phyloP scores from a whole-genome alignment of 352 stramenopile genomes.

The Globisporangium radiosum region DNA sequence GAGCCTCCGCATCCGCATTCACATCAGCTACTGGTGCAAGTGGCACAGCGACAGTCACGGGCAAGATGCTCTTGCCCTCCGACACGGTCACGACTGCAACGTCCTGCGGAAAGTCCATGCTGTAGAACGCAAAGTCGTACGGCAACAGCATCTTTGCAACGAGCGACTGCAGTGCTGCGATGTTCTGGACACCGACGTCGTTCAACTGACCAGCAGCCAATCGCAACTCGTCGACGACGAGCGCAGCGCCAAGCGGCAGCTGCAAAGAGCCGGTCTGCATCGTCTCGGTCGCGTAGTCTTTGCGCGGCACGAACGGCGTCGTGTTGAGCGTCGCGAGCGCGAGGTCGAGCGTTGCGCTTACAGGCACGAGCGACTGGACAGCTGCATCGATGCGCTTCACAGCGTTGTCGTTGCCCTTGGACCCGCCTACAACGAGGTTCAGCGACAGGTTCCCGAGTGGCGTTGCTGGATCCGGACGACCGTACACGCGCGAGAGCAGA shows the following conservation, averaged over 20 bases:
- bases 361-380: conserved; percentile 44
- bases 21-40: conserved; percentile 3
- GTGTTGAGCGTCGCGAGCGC: conserved; percentile 56
- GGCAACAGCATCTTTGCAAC: conserved; percentile 71
- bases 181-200: conserved; percentile 68
- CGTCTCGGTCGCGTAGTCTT: conserved; percentile 70
- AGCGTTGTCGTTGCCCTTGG: neutral
- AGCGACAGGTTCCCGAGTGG: conserved; percentile 68
- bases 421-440: conserved; percentile 38
- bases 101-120: conserved; percentile 79
- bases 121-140: conserved; percentile 84
- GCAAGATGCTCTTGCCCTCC: conserved; percentile 65
- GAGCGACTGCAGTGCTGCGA: conserved; percentile 61
- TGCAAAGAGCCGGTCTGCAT: conserved; percentile 50
- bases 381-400: conserved; percentile 23
- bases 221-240: conserved; percentile 64
- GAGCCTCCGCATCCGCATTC: neutral
- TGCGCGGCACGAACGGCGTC: conserved; percentile 57
- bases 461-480: conserved; percentile 50
- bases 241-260: conserved; percentile 51
- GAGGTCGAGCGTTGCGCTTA: conserved; percentile 44
- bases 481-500: conserved; percentile 68
- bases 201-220: conserved; percentile 60
- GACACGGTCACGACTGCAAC: conserved; percentile 62
- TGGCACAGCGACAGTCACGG: conserved; percentile 47